Percentiles rank a stretch among this genome's conserved stretches.
Conservation (phyloP, 2,329 filamentous ascomycete genomes). For the Dothistroma pini region DNA sequence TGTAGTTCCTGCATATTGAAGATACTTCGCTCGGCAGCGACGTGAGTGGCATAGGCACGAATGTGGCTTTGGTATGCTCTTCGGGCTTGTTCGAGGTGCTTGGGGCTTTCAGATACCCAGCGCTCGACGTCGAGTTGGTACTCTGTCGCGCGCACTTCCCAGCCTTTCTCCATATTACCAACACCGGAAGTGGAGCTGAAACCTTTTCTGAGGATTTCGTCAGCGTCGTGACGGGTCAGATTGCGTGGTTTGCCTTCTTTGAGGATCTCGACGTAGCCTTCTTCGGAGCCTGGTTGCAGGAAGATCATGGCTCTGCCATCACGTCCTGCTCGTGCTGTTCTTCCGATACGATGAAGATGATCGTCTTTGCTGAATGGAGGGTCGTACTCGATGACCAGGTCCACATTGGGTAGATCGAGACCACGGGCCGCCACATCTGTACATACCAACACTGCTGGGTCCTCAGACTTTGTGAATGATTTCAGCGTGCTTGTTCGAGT, state of each 20-base stretch:
- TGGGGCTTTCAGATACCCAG: conserved; percentile 61
- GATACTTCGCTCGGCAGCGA: conserved; percentile 74
- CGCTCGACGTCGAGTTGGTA: conserved; percentile 64
- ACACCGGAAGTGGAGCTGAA: conserved; percentile 43
- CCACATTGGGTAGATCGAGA: conserved; percentile 90
- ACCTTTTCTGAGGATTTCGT: conserved; percentile 65
- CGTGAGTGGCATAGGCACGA: conserved; percentile 90
- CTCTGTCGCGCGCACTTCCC: conserved; percentile 64
- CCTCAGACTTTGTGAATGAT: conserved; percentile 69
- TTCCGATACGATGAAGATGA: conserved; percentile 89
- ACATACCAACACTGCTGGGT: conserved; percentile 80
- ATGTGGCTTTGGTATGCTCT: conserved; percentile 90
- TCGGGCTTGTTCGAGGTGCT: conserved; percentile 73
- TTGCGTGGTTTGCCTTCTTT: conserved; percentile 64
- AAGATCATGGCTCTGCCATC: conserved; percentile 85
- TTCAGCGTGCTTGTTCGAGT: conserved; percentile 82
- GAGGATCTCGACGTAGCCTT: conserved; percentile 79
- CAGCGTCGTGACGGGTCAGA: conserved; percentile 54
- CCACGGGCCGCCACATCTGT: conserved; percentile 95
- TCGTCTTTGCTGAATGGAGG: conserved; percentile 91
- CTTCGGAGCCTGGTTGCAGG: conserved; percentile 84
- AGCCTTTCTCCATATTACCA: conserved; percentile 44
- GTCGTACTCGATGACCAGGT: conserved; percentile 94
- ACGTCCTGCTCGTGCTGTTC: conserved; percentile 88
- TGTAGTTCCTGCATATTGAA: conserved; percentile 93